These are phyloP conservation scores for Eucalyptus melliodora DNA, from an alignment of 345 rosid genomes.

Conservation along the genomic window DNA sequence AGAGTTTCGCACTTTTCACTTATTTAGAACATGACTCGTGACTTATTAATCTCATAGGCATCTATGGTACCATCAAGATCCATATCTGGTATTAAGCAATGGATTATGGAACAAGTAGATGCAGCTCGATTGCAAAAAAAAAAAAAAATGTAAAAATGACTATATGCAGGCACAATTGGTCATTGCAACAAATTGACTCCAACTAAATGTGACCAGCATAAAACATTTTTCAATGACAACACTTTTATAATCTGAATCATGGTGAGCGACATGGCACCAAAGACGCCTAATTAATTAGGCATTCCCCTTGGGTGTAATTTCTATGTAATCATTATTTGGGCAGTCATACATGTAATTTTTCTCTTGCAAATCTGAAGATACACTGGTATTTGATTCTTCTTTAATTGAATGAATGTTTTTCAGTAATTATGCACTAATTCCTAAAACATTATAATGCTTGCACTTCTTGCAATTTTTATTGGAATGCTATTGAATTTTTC, in stretches of 20 bases:
- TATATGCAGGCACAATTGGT: accelerated
- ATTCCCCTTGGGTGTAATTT: no score
- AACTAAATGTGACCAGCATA: neutral
- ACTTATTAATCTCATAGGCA: accelerated
- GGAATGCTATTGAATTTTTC: neutral
- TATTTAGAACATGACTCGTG: accelerated
- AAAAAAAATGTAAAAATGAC: neutral
- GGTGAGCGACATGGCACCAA: neutral
- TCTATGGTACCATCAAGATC: neutral
- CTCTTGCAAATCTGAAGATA: neutral
- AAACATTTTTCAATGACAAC: neutral
- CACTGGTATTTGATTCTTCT: accelerated
- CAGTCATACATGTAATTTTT: accelerated
- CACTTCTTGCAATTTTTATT: neutral
- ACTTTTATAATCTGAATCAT: accelerated
- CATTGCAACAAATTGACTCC: neutral
- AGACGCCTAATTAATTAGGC: accelerated
- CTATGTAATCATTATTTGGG: accelerated
- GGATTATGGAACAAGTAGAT: neutral
- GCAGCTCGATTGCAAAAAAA: no score
- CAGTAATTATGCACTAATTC: neutral
- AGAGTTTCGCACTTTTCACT: no score
- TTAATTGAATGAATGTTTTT: neutral
- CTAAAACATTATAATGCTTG: neutral
- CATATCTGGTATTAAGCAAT: accelerated